These are phyloP conservation scores for Phoma sp. DNA, from an alignment of 2,329 filamentous ascomycete species.

Conservation along the genomic window DNA sequence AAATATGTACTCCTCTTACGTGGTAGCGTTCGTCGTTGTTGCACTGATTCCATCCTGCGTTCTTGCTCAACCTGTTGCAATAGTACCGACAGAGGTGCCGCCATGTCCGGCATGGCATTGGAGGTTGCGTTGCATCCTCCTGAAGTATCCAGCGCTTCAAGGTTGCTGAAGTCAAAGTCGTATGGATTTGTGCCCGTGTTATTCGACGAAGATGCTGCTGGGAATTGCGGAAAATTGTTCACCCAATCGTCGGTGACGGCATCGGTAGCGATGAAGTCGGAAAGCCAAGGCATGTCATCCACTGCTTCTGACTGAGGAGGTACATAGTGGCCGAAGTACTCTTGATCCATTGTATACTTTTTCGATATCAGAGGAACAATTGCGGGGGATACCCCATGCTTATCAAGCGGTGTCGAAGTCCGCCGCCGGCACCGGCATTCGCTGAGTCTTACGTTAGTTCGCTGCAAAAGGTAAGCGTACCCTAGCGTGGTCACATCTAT, in stretches of 20 bases:
- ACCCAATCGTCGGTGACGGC: slow-evolving; percentile 7
- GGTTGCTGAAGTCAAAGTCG: slow-evolving; percentile 6
- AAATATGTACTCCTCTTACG: slow-evolving; percentile 16
- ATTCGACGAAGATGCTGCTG: background rate
- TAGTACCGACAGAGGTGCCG: slow-evolving; percentile 10
- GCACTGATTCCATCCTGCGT: slow-evolving; percentile 5
- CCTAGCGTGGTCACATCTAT: background rate
- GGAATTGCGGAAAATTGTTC: slow-evolving; percentile 3
- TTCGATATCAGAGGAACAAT: background rate
- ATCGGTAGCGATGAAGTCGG: slow-evolving; percentile 10
- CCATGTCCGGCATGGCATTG: slow-evolving; percentile 5
- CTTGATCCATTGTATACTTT: slow-evolving; percentile 6
- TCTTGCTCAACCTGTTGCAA: slow-evolving; percentile 16
- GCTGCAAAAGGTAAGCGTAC: background rate
- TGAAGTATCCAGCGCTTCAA: background rate
- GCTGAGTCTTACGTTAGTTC: slow-evolving; percentile 4
- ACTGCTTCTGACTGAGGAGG: background rate
- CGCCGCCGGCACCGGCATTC: slow-evolving; percentile 11
- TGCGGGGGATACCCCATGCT: slow-evolving; percentile 9
- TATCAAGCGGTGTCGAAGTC: background rate
- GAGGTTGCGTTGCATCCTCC: background rate
- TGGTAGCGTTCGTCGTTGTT: slow-evolving; percentile 10
- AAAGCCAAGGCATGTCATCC: slow-evolving; percentile 13
- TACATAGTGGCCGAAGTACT: slow-evolving; percentile 6
- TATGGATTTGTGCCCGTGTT: background rate